Evolutionary conservation across 352 stramenopile genomes (phyloP).

Genomic region (Stephanocyclus meneghinianus): DNA sequence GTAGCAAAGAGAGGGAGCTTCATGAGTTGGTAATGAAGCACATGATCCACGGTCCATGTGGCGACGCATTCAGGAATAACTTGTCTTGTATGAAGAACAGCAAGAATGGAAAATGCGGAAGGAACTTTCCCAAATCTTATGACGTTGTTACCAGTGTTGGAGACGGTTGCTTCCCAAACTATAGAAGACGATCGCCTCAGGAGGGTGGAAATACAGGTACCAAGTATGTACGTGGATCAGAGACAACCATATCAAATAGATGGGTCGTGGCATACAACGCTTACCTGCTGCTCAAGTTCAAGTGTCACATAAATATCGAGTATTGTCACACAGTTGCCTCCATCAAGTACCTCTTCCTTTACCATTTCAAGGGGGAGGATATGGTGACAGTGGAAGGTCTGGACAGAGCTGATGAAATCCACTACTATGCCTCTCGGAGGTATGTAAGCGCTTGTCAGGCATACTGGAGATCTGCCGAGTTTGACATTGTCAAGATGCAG

Average conservation of each 20-base stretch:
- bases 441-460: constrained; percentile 30
- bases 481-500: not conserved
- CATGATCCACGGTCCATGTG: constrained; percentile 8
- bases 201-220: constrained; percentile 21
- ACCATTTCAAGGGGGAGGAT: constrained; percentile 79
- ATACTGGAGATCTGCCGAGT: not conserved
- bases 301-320: constrained; percentile 21
- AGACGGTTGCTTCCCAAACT: constrained; percentile 20
- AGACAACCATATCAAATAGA: constrained; percentile 16
- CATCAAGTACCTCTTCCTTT: constrained; percentile 81
- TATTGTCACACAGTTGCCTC: constrained; percentile 58
- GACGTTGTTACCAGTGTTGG: not conserved
- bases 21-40: not conserved
- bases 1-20: not conserved
- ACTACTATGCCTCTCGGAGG: constrained; percentile 3
- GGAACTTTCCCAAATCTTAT: constrained; percentile 6
- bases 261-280: constrained; percentile 79
- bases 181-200: constrained; percentile 5
- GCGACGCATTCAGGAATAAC: not conserved
- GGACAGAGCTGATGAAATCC: constrained; percentile 23
- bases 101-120: constrained; percentile 15
- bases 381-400: constrained; percentile 20
- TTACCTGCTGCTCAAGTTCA: constrained; percentile 46
- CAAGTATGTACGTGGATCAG: constrained; percentile 1
- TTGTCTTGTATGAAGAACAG: not conserved